Evolutionary conservation across 805 yeast species (phyloP).

Genomic region (Isabelozyma gotoi): DNA sequence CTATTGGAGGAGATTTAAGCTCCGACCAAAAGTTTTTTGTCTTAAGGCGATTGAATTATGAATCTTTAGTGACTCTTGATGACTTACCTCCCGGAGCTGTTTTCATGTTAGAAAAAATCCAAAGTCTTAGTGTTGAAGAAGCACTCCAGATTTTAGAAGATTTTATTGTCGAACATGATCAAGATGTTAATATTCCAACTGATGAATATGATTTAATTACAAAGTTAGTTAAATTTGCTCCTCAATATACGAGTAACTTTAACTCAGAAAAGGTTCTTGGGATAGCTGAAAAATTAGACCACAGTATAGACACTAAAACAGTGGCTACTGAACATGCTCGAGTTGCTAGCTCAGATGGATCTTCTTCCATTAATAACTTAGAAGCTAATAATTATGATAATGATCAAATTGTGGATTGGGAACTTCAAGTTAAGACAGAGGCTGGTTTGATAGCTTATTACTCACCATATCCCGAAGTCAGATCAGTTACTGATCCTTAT

Average conservation of each 20-base stretch:
- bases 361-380: not conserved
- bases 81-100: slow-evolving; percentile 31
- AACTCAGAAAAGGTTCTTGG: not conserved
- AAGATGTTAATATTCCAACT: slow-evolving; percentile 48
- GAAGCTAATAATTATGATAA: not conserved
- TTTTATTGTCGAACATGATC: slow-evolving; percentile 40
- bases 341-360: not conserved
- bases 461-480: slow-evolving; percentile 33
- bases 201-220: slow-evolving; percentile 34
- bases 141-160: slow-evolving; percentile 39
- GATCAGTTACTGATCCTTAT: slow-evolving; percentile 27
- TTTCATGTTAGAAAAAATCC: slow-evolving; percentile 43
- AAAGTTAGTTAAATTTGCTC: slow-evolving; percentile 8
- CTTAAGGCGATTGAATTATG: slow-evolving; percentile 25
- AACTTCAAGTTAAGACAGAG: slow-evolving; percentile 34
- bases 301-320: not conserved
- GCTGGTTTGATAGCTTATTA: slow-evolving; percentile 39
- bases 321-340: no score
- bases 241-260: not conserved
- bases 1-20: slow-evolving; percentile 22
- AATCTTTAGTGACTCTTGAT: slow-evolving; percentile 22
- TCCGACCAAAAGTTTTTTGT: slow-evolving; percentile 24
- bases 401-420: slow-evolving; percentile 13
- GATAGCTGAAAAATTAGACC: not conserved
- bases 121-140: slow-evolving; percentile 32